These are phyloP conservation scores for Zygoascus ofunaensis DNA, from an alignment of 805 yeast species.

Conservation along the genomic window DNA sequence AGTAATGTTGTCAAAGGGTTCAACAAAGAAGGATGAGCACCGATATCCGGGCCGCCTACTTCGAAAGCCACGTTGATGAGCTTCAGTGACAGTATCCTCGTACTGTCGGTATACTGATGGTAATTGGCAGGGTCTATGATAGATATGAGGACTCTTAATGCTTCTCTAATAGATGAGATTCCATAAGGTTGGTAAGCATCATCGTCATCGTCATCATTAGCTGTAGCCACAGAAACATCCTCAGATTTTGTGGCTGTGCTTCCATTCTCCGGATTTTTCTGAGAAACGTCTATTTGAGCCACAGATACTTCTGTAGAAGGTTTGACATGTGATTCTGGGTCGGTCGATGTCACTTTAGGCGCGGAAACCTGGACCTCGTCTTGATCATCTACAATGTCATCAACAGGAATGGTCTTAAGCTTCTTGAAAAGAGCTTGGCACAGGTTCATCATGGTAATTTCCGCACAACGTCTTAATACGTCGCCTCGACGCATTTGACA, in stretches of 20 bases:
- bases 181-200: conserved; percentile 43
- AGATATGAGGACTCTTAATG: conserved; percentile 63
- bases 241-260: conserved; percentile 4
- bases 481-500: conserved; percentile 89
- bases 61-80: conserved; percentile 74
- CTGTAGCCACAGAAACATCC: not conserved
- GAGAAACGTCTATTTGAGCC: conserved; percentile 1
- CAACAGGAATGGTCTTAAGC: conserved; percentile 46
- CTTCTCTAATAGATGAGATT: conserved; percentile 65
- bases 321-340: conserved; percentile 10
- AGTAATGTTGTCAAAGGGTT: conserved; percentile 66
- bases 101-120: conserved; percentile 75
- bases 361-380: not conserved
- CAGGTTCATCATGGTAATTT: conserved; percentile 62
- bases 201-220: not conserved
- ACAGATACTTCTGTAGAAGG: conserved; percentile 4
- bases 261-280: conserved; percentile 7
- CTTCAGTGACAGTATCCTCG: conserved; percentile 73
- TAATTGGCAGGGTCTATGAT: conserved; percentile 76
- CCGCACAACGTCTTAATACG: conserved; percentile 81
- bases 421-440: conserved; percentile 60
- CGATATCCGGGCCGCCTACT: conserved; percentile 58
- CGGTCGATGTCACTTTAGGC: not conserved
- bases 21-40: conserved; percentile 55
- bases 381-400: conserved; percentile 10